Percentiles rank a stretch among this genome's conserved stretches.
Evolutionary conservation across 164 flowering plant species (phyloP).

Genomic region (Kingdonia uniflora): DNA sequence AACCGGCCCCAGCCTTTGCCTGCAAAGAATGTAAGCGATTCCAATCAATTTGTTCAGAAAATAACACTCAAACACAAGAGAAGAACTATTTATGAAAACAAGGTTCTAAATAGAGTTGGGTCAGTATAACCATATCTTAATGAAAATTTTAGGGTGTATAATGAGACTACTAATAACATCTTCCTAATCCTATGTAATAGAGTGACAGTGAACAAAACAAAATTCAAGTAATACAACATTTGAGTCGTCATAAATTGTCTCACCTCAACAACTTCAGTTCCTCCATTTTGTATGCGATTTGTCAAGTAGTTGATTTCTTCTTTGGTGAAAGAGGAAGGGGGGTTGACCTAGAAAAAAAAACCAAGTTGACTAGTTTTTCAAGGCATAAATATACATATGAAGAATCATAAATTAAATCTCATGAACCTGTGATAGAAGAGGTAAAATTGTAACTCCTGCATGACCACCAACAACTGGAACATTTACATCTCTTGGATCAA

Average conservation of each 20-base stretch:
- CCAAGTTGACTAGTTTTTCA: neutral
- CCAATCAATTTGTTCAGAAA: neutral
- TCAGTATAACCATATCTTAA: no score
- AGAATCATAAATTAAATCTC: neutral
- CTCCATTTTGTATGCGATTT: conserved; percentile 53
- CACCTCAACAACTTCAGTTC: conserved; percentile 69
- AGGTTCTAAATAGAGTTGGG: no score
- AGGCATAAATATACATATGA: neutral
- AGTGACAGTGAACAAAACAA: no score
- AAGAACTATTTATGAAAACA: no score
- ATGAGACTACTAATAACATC: no score
- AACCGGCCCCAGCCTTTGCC: conserved; percentile 98
- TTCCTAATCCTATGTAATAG: no score
- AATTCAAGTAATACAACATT: no score
- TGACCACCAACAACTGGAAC: conserved; percentile 69
- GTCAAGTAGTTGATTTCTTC: conserved; percentile 42
- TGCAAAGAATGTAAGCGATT: conserved; percentile 26
- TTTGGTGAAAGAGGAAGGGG: conserved; percentile 44
- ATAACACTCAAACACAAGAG: no score
- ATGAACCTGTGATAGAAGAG: conserved; percentile 52
- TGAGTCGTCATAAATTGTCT: neutral
- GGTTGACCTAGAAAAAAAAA: conserved; percentile 35
- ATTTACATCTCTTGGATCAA: conserved; percentile 48
- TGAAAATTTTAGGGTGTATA: no score
- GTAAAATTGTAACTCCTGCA: conserved; percentile 55